Percentiles rank a stretch among this genome's conserved stretches.
phyloP scores from a whole-genome alignment of 352 stramenopile species.

The Pythium coloratum region DNA sequence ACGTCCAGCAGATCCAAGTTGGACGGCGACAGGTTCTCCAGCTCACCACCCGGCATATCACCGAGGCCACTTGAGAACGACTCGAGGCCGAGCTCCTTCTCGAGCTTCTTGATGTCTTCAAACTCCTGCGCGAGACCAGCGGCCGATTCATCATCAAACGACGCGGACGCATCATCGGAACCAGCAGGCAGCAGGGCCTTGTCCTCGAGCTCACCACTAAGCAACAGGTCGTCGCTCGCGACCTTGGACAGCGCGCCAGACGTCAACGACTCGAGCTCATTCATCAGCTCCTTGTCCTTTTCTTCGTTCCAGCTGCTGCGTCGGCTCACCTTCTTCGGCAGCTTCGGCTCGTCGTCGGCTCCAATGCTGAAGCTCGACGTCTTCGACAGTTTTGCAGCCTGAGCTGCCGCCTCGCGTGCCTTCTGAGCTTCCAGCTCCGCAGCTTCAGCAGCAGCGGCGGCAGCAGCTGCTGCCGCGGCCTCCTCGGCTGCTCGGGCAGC shows the following conservation, averaged over 20 bases:
- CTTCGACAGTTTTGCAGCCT: conserved; percentile 31
- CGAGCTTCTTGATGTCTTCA: conserved; percentile 80
- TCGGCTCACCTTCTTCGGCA: conserved; percentile 41
- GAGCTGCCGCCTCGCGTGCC: conserved; percentile 35
- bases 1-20: conserved; percentile 74
- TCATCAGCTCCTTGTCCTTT: conserved; percentile 87
- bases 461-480: conserved; percentile 35
- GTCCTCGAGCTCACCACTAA: conserved; percentile 40
- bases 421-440: conserved; percentile 36
- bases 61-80: conserved; percentile 51
- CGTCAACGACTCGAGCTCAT: conserved; percentile 80
- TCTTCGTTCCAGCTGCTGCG: conserved; percentile 84
- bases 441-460: conserved; percentile 37
- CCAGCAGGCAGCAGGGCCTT: conserved; percentile 30
- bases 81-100: conserved; percentile 81
- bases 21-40: conserved; percentile 40
- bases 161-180: neutral
- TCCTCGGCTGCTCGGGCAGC: conserved; percentile 44
- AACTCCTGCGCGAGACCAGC: conserved; percentile 67
- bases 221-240: conserved; percentile 30
- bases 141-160: conserved; percentile 34
- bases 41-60: conserved; percentile 44
- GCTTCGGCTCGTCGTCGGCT: conserved; percentile 57
- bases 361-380: conserved; percentile 69
- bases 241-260: conserved; percentile 51